Percentiles rank a stretch among this genome's conserved stretches.
Evolutionary conservation across 2,329 filamentous ascomycete genomes (phyloP).

Genomic region (Aspergillus sp.): DNA sequence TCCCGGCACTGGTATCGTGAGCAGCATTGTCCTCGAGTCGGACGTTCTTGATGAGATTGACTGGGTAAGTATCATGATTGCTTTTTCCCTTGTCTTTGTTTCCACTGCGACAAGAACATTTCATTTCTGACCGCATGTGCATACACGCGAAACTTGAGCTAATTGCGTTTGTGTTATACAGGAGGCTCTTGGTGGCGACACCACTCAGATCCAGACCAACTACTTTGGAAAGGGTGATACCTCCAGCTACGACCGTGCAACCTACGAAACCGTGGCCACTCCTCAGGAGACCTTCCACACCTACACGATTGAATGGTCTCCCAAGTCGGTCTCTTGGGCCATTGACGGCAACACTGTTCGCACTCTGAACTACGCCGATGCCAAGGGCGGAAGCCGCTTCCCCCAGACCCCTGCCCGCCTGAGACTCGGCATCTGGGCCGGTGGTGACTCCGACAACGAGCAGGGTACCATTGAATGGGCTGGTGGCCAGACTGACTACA

Average conservation of each 20-base stretch:
- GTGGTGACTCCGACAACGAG: slow-evolving; percentile 51
- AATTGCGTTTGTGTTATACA: slow-evolving; percentile 18
- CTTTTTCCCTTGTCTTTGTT: not conserved
- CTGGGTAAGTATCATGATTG: slow-evolving; percentile 74
- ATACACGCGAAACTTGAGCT: slow-evolving; percentile 54
- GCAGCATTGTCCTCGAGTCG: slow-evolving; percentile 87
- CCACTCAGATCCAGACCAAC: slow-evolving; percentile 67
- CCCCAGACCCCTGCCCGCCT: slow-evolving; percentile 74
- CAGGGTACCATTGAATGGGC: slow-evolving; percentile 65
- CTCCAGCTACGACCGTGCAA: slow-evolving; percentile 74
- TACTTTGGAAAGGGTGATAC: slow-evolving; percentile 95
- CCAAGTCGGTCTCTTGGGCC: slow-evolving; percentile 62
- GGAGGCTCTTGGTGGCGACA: slow-evolving; percentile 40
- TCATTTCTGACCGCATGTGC: slow-evolving; percentile 1
- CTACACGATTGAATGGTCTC: slow-evolving; percentile 64
- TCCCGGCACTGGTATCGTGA: slow-evolving; percentile 86
- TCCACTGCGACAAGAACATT: slow-evolving; percentile 30
- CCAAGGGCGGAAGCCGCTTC: slow-evolving; percentile 58
- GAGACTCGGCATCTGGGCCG: slow-evolving; percentile 69
- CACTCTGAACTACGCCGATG: slow-evolving; percentile 60
- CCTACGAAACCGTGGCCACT: slow-evolving; percentile 65
- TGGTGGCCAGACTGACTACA: slow-evolving; percentile 67
- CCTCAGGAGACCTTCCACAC: slow-evolving; percentile 54
- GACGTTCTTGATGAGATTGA: slow-evolving; percentile 95
- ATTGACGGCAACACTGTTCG: slow-evolving; percentile 64